phyloP scores from a whole-genome alignment of 805 yeast genomes.

The Phaffomyces opuntiae region DNA sequence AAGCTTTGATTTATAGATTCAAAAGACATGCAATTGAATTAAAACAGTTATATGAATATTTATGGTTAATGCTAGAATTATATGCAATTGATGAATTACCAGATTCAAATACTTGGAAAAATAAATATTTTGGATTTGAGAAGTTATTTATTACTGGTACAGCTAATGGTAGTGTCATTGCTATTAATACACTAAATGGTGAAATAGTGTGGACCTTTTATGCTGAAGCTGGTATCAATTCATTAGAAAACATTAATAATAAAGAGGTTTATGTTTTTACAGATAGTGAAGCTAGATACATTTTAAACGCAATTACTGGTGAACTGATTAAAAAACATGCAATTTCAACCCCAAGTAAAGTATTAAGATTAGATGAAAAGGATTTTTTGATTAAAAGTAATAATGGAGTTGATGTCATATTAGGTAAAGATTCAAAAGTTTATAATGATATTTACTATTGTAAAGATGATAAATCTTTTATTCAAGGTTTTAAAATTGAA shows the following conservation, averaged over 20 bases:
- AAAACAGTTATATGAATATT: slow-evolving; percentile 8
- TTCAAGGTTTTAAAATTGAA: slow-evolving; percentile 20
- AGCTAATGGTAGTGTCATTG: slow-evolving; percentile 33
- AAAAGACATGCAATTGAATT: slow-evolving; percentile 21
- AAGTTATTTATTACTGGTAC: slow-evolving; percentile 38
- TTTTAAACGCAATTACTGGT: slow-evolving; percentile 26
- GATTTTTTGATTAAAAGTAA: slow-evolving; percentile 14
- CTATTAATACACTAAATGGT: slow-evolving; percentile 36
- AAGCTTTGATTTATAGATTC: slow-evolving; percentile 28
- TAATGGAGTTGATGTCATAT: slow-evolving; percentile 14
- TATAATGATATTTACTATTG: slow-evolving; percentile 19
- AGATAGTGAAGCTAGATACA: slow-evolving; percentile 14
- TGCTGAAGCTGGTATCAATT: slow-evolving; percentile 18
- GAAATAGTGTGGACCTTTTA: slow-evolving; percentile 32
- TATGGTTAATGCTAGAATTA: slow-evolving; percentile 10
- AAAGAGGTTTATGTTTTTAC: slow-evolving; percentile 14
- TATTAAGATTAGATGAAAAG: slow-evolving; percentile 12
- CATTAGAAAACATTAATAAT: slow-evolving; percentile 17
- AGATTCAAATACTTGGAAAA: slow-evolving; percentile 3
- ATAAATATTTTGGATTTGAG: slow-evolving; percentile 37
- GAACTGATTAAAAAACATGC: slow-evolving; percentile 11
- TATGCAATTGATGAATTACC: slow-evolving; percentile 9
- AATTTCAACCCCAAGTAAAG: slow-evolving; percentile 8
- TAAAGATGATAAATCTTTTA: slow-evolving; percentile 18
- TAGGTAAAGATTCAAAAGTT: slow-evolving; percentile 12